Base-by-base conservation (phyloP, 2,329 filamentous ascomycete genomes). In the Epichloe bromicola region DNA sequence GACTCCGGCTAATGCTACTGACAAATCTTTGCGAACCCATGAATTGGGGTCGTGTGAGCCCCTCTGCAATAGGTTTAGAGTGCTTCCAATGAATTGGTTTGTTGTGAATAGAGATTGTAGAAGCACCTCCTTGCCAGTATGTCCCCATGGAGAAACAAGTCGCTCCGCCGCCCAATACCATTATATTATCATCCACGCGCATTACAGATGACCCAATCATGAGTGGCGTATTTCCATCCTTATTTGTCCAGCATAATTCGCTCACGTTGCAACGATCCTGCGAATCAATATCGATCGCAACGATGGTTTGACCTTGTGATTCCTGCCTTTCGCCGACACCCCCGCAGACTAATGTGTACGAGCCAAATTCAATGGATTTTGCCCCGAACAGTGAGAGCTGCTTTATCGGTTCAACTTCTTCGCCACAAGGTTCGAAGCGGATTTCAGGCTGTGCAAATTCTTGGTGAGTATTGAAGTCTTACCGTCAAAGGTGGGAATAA, bases 81-180 rank as follows among this genome's bases (percentile, higher is more conserved):
- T 14, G 38, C 7, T 5, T 33, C 36, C 41, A 34, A 33, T 37
- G 15, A 8, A 3, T 30, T 5, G 34, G 40, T 33, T 10, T 41
- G 46, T 45, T 42, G 38, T 34, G 12, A 26, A 54, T 47, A 5
- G 20, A 48, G 20, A 81, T 58, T 2, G 67, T 63, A 48, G 72
- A 83, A 12, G 74, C 70, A 1, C 79, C 79, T 34, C 74, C 73
- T 48, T 89, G 90, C 86, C 87, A 94, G 60, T 80, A 89, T 6
- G 86, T 86, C 1, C 89, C 89, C 75, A 95, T 95, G 0, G 87
- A 89, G 70, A 95, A 95, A 64, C 88, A 95, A 0, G 88, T 87
- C 15, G 86, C 88, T 38, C 88, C 90, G 15, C 90, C 90, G 1
- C 88, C 88, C 46, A 85, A 65, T 7, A 94, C 68, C 10, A 87